These are phyloP conservation scores for Epichloe sp. DNA, from an alignment of 2,329 filamentous ascomycete species.

Conservation along the genomic window DNA sequence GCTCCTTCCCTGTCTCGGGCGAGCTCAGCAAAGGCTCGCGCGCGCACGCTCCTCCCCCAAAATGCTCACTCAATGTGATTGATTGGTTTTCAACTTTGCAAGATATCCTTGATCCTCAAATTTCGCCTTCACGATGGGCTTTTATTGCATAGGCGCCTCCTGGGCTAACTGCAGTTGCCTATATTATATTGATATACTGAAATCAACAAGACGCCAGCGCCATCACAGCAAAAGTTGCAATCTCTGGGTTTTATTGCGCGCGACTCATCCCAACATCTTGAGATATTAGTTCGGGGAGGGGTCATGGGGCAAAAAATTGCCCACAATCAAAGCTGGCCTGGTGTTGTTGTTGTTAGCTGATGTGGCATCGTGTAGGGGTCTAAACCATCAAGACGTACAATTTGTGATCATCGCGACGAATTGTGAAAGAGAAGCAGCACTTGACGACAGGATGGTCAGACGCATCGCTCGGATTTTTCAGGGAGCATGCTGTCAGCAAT, in stretches of 20 bases:
- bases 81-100: background rate
- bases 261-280: background rate
- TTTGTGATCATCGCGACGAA: constrained; percentile 86
- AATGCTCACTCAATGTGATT: background rate
- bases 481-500: constrained; percentile 80
- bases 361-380: too few relatives aligned
- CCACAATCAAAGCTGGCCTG: constrained; percentile 87
- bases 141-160: background rate
- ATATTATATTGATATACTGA: background rate
- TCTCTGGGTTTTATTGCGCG: background rate
- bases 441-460: constrained; percentile 63
- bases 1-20: background rate
- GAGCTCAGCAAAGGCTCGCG: background rate
- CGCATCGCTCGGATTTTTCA: constrained; percentile 67
- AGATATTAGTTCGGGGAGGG: constrained; percentile 22
- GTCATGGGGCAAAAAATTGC: constrained; percentile 88
- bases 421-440: constrained; percentile 97
- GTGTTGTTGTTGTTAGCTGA: background rate
- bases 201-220: background rate
- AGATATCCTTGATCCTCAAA: background rate
- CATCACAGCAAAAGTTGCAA: background rate
- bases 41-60: background rate
- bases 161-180: background rate
- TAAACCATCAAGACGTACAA: constrained; percentile 51
- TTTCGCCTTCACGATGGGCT: background rate